Evolutionary conservation across 2,329 filamentous ascomycete genomes (phyloP), one percentile per base, ranked within the genome.

Genomic region (Colletotrichum falcatum): DNA sequence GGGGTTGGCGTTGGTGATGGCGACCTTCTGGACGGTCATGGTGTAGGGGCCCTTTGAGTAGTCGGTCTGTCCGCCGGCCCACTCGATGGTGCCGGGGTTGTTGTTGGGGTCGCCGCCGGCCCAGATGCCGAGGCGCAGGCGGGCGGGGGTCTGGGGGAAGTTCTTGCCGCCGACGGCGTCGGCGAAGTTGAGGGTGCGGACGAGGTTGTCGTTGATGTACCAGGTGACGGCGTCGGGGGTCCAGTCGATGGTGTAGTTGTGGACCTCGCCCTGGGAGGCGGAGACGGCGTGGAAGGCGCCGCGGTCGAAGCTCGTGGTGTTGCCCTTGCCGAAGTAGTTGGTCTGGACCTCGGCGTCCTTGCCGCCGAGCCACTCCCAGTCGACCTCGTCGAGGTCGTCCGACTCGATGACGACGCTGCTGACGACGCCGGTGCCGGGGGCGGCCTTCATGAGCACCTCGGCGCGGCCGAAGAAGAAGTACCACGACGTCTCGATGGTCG

Each of bases 381-480:
- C 93, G 72, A 96, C 94, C 82, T 96, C 93, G 77, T 95, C 93
- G 35, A 94, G 83, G 74, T 89, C 86, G 76, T 95, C 91, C 0
- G 92, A 94, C 79, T 94, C 90, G 70, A 96, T 80, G 23, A 95
- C 91, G 8, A 91, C 85, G 70, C 90, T 92, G 80, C 91, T 94
- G 71, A 95, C 90, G 71, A 95, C 93, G 55, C 93, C 93, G 3
- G 85, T 60, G 53, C 69, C 69, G 65, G 65, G 59, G 39, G 65
- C 65, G 61, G 69, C 69, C 61, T 69, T 68, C 79, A 94, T 83
- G 20, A 87, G 86, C 56, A 91, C 88, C 54, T 93, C 90, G 72
- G 94, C 88, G 73, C 88, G 89, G 56, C 93, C 93, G 76, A 94
- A 96, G 91, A 96, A 94, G 78, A 96, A 92, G 83, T 94, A 95